Evolutionary conservation across 2,329 filamentous ascomycete genomes (phyloP).

Genomic region (Ophiostoma australiae): DNA sequence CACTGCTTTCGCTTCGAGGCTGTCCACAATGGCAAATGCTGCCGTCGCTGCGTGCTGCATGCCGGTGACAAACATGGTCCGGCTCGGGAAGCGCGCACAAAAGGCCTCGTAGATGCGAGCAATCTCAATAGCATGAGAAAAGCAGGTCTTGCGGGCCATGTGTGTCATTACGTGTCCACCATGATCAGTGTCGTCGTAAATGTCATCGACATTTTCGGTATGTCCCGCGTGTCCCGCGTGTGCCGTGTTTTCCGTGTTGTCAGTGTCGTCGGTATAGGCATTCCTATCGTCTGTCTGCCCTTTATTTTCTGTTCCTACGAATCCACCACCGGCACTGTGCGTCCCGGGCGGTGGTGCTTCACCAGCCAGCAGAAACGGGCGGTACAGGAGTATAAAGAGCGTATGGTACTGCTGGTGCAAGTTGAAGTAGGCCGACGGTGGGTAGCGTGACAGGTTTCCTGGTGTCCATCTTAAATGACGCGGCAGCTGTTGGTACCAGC

Average conservation of each 20-base stretch:
- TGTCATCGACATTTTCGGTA: background rate
- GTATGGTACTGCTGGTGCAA: constrained; percentile 2
- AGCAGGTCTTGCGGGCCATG: constrained; percentile 22
- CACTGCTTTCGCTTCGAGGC: constrained; percentile 4
- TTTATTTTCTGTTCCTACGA: too few species aligned
- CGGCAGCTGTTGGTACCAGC: background rate
- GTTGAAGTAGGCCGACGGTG: background rate
- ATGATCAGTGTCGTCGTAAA: background rate
- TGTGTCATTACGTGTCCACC: background rate
- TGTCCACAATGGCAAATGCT: constrained; percentile 22
- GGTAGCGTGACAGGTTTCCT: background rate
- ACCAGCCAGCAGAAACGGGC: background rate
- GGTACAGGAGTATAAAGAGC: background rate
- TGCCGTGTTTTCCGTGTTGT: background rate
- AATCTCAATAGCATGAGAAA: constrained; percentile 22
- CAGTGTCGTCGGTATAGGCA: background rate
- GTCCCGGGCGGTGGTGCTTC: background rate
- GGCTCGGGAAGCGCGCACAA: constrained; percentile 20
- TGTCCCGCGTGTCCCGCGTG: too few species aligned
- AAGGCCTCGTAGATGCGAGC: constrained; percentile 22
- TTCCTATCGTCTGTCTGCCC: background rate
- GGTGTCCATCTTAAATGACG: background rate
- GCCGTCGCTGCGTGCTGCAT: constrained; percentile 25
- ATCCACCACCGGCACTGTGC: background rate
- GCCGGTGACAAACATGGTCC: constrained; percentile 24